A percentile compares a stretch with the other conserved stretches of the same genome.
phyloP scores from a whole-genome alignment of 169 alveolate genomes.

The Babesia bigemina region DNA sequence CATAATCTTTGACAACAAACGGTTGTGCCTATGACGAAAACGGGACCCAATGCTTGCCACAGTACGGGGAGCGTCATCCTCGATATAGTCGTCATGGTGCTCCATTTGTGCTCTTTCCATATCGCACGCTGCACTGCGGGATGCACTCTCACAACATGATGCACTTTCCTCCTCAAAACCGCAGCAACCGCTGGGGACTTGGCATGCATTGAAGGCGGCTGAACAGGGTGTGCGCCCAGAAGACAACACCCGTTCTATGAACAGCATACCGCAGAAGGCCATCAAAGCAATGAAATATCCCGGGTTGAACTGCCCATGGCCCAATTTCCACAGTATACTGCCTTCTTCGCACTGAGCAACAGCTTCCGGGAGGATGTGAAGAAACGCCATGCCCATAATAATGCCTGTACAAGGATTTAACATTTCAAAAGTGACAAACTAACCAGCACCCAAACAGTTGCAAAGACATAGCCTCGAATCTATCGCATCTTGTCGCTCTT shows the following conservation, averaged over 20 bases:
- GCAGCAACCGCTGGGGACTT: slow-evolving; percentile 25
- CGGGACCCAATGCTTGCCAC: slow-evolving; percentile 15
- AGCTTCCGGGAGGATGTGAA: slow-evolving; percentile 68
- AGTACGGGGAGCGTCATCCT: neutral
- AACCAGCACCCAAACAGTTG: slow-evolving; percentile 70
- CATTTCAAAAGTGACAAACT: neutral
- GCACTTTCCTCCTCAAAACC: neutral
- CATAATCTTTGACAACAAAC: slow-evolving; percentile 29
- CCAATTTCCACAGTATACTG: slow-evolving; percentile 19
- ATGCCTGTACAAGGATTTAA: slow-evolving; percentile 22
- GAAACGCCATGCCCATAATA: slow-evolving; percentile 61
- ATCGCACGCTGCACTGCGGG: slow-evolving; percentile 20
- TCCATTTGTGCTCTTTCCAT: neutral
- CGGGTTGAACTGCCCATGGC: slow-evolving; percentile 25
- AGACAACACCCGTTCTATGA: slow-evolving; percentile 59
- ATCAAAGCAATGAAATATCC: slow-evolving; percentile 28
- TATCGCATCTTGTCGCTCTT: slow-evolving; percentile 9
- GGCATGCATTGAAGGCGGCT: slow-evolving; percentile 56
- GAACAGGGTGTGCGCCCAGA: slow-evolving; percentile 66
- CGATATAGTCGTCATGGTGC: neutral
- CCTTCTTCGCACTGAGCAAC: slow-evolving; percentile 27
- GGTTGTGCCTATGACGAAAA: slow-evolving; percentile 38
- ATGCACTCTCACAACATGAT: slow-evolving; percentile 15
- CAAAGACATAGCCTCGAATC: slow-evolving; percentile 57
- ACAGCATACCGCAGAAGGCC: slow-evolving; percentile 49